Evolutionary conservation across 164 flowering plant genomes (phyloP).

Genomic region (Houttuynia cordata): DNA sequence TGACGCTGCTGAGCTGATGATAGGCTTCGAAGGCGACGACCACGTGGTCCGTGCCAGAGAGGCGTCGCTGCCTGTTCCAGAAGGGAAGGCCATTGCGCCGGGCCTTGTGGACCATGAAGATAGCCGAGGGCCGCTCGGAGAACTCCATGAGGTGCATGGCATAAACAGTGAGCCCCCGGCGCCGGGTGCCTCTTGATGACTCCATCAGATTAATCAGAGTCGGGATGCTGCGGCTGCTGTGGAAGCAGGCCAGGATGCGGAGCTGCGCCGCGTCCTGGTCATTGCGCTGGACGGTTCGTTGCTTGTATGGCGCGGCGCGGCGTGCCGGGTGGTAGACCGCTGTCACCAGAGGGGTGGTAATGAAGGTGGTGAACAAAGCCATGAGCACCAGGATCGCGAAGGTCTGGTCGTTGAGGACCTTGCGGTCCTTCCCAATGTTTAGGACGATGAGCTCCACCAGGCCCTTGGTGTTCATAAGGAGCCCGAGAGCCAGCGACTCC

Average conservation of each 20-base stretch:
- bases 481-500: constrained; percentile 57
- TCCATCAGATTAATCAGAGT: constrained; percentile 50
- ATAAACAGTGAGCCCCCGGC: constrained; percentile 31
- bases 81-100: constrained; percentile 57
- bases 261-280: constrained; percentile 17
- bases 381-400: constrained; percentile 63
- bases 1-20: constrained; percentile 41
- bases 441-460: constrained; percentile 85
- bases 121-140: constrained; percentile 65
- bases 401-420: constrained; percentile 63
- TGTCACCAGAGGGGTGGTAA: constrained; percentile 54
- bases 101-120: constrained; percentile 61
- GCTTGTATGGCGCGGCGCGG: constrained; percentile 13
- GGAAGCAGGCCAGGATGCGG: constrained; percentile 49
- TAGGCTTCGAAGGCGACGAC: constrained; percentile 57
- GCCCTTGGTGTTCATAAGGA: constrained; percentile 81
- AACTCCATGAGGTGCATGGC: constrained; percentile 67
- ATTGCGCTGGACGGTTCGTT: constrained; percentile 11
- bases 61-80: constrained; percentile 31
- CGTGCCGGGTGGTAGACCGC: constrained; percentile 38
- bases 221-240: constrained; percentile 35
- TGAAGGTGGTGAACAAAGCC: constrained; percentile 76
- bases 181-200: constrained; percentile 38
- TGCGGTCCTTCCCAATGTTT: constrained; percentile 71
- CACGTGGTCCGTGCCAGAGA: constrained; percentile 20